These are phyloP conservation scores for Casuarina cunninghamiana DNA, from an alignment of 306 rosid species.

Conservation along the genomic window DNA sequence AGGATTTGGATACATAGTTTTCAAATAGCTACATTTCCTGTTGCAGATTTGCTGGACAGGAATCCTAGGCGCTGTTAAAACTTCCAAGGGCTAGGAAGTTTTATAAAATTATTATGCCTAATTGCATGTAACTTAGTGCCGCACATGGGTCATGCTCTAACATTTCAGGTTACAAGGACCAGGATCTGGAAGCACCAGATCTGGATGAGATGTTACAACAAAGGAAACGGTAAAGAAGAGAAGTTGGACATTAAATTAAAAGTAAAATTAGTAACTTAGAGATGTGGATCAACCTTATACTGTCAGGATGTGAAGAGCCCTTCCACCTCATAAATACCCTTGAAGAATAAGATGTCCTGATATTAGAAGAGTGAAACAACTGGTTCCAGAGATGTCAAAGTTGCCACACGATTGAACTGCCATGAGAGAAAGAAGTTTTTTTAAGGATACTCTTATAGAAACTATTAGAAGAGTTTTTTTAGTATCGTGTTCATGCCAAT, in stretches of 20 bases:
- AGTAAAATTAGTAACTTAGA: constrained; percentile 19
- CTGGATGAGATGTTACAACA: constrained; percentile 28
- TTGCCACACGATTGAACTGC: constrained; percentile 80
- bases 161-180: constrained; percentile 38
- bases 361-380: constrained; percentile 55
- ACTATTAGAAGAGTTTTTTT: neutral
- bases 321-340: constrained; percentile 1
- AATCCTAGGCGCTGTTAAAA: constrained; percentile 24
- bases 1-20: constrained; percentile 29
- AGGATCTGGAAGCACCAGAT: constrained; percentile 50
- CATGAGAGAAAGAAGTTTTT: constrained; percentile 13
- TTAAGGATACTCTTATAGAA: neutral
- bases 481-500: constrained; percentile 19
- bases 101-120: constrained; percentile 29
- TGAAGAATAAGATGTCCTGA: constrained; percentile 30
- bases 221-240: constrained; percentile 1
- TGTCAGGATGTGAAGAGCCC: constrained; percentile 18
- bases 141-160: constrained; percentile 33
- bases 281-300: constrained; percentile 25
- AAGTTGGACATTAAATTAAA: constrained; percentile 20
- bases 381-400: constrained; percentile 44
- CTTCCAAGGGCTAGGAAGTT: constrained; percentile 27
- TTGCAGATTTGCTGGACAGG: constrained; percentile 27
- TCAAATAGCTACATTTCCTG: constrained; percentile 34
- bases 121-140: constrained; percentile 19